Evolutionary conservation across 257 asterid species (phyloP).

Genomic region (Nyctanthes arbortristis): DNA sequence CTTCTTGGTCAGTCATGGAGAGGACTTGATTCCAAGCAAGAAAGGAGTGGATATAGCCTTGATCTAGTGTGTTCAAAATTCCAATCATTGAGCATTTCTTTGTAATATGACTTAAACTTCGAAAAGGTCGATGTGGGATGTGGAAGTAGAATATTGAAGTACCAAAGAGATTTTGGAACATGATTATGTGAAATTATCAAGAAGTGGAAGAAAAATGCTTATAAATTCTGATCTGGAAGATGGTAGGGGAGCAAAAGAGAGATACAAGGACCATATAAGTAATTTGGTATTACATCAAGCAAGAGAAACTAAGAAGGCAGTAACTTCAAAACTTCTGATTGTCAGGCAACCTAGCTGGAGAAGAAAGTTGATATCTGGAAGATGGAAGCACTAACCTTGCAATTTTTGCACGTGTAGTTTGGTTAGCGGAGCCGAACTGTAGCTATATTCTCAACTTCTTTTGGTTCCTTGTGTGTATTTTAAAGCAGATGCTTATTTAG

Average conservation of each 20-base stretch:
- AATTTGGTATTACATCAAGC: neutral
- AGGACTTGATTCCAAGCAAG: neutral
- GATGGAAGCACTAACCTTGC: neutral
- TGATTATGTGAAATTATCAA: neutral
- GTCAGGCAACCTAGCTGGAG: neutral
- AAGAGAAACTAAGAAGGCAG: neutral
- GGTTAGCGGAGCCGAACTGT: neutral
- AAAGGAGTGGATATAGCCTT: neutral
- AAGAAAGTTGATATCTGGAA: neutral
- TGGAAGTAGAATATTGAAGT: neutral
- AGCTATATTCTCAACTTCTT: neutral
- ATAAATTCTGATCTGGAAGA: neutral
- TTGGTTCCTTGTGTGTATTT: neutral
- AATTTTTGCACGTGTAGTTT: neutral
- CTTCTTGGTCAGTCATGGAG: neutral
- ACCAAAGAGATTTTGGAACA: neutral
- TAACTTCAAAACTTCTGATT: neutral
- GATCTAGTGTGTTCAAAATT: neutral
- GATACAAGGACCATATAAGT: neutral
- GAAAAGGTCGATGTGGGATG: neutral
- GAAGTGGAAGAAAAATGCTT: neutral
- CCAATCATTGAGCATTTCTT: neutral
- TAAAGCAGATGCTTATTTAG: neutral
- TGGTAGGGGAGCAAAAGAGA: neutral
- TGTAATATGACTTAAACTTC: neutral